Percentiles rank a stretch among this genome's conserved stretches.
These are phyloP conservation scores for Echium plantagineum DNA, from an alignment of 257 asterid species.

Conservation along the genomic window DNA sequence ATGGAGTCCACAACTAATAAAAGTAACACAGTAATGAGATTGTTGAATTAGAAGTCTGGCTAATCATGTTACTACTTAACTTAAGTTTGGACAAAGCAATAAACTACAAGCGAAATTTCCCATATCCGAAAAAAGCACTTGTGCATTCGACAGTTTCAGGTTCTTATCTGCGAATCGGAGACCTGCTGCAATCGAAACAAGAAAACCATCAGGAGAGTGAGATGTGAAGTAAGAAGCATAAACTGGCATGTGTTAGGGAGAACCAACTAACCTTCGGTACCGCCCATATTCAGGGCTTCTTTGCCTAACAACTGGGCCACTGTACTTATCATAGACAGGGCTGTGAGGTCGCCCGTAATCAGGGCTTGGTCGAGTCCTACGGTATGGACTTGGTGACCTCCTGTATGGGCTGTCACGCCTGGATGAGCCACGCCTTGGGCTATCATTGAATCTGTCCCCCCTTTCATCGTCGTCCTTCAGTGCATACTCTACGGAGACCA, in stretches of 20 bases:
- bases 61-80: too few relatives aligned
- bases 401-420: constrained; percentile 48
- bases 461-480: constrained; percentile 79
- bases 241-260: background rate
- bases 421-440: constrained; percentile 56
- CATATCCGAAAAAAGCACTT: background rate
- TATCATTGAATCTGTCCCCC: constrained; percentile 23
- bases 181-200: constrained; percentile 28
- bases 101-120: background rate
- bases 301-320: constrained; percentile 43
- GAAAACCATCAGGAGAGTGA: background rate
- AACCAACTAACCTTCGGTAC: constrained; percentile 37
- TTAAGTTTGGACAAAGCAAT: background rate
- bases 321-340: constrained; percentile 57
- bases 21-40: too few relatives aligned
- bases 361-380: constrained; percentile 64
- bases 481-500: constrained; percentile 92
- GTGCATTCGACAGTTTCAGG: constrained; percentile 6
- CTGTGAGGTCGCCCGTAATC: constrained; percentile 65
- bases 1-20: too few relatives aligned
- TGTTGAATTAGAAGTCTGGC: too few relatives aligned
- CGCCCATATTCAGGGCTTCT: constrained; percentile 69
- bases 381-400: constrained; percentile 64
- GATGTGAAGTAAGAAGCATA: background rate
- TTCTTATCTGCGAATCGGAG: constrained; percentile 42